Percentiles rank a stretch among this genome's conserved stretches.
These are phyloP conservation scores for Capsicum chinense DNA, from an alignment of 257 asterid species.

Conservation along the genomic window DNA sequence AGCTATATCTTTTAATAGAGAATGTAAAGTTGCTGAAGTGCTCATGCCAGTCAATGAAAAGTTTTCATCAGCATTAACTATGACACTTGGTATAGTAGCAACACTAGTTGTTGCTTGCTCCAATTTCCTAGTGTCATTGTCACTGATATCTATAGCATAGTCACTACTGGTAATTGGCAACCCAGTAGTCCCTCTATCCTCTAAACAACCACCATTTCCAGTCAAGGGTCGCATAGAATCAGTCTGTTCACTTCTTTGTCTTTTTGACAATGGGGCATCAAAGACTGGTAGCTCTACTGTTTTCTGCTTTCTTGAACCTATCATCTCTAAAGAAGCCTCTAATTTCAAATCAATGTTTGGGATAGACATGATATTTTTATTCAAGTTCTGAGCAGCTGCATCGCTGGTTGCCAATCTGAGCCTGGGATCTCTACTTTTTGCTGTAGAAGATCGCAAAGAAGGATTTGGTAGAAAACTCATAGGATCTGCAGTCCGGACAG, in stretches of 20 bases:
- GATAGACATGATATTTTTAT: conserved; percentile 36
- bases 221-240: conserved; percentile 38
- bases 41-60: conserved; percentile 44
- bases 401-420: conserved; percentile 71
- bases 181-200: conserved; percentile 51
- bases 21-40: conserved; percentile 57
- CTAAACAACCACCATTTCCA: conserved; percentile 58
- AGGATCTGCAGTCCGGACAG: conserved; percentile 42
- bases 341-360: conserved; percentile 50
- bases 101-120: conserved; percentile 39
- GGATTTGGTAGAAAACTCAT: conserved; percentile 47
- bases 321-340: conserved; percentile 49
- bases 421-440: conserved; percentile 92
- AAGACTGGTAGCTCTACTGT: conserved; percentile 50
- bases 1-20: conserved; percentile 68
- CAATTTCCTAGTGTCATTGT: conserved; percentile 37
- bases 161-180: conserved; percentile 36
- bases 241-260: conserved; percentile 60
- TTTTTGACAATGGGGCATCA: conserved; percentile 70
- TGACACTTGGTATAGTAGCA: conserved; percentile 38
- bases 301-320: conserved; percentile 64
- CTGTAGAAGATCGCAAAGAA: conserved; percentile 51
- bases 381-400: conserved; percentile 41
- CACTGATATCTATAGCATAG: conserved; percentile 30
- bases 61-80: conserved; percentile 39